Base-by-base conservation (phyloP, 352 stramenopile species). In the Globisporangium barbulae region DNA sequence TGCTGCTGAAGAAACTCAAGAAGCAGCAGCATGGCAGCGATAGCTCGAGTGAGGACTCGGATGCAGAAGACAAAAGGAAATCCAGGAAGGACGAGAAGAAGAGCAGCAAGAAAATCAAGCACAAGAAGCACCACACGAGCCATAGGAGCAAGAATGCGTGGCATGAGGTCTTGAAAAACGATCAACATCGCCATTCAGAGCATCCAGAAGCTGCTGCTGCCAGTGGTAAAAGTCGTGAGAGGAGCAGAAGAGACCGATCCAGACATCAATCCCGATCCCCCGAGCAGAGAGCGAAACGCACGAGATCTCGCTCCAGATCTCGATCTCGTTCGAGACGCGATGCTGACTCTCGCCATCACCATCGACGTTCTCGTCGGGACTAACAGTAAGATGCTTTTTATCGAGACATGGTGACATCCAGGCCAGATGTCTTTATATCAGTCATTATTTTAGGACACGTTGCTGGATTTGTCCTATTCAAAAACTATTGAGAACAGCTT, bases 1-100 rank as follows among this genome's bases (percentile, higher is more conserved):
- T 57, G 33, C 60, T 86, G 25, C 49, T 89, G 17, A 90, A 88
- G 62, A 90, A 88, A 42, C 63, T 86, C 10, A 73, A 81, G 61
- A 75, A 77, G 61, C 56, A 72, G 31, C 58, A 41, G 35, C 35
- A 41, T n/a, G 13, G 5, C 42, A 57, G 42, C 7, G 64, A 50
- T 37, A 66, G 64, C 8, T 54, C 54, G 21, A 74, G 64, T n/a
- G 53, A 65, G 13, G 65, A 68, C 10, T 71, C 60, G 0, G 69
- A 73, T 22, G 73, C 63, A 59, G 30, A 57, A 80, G 54, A 76
- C 74, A 54, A 53, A 61, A 60, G 68, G 30, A 68, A 60, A 17
- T 21, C 22, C n/a, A 60, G 58, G 15, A 60, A 66, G 30, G 33
- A 54, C 10, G 45, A 47, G 19, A 69, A 74, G 59, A 68, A 63